Evolutionary conservation across 2,329 filamentous ascomycete genomes (phyloP).

Genomic region (Harringtonia lauricola): DNA sequence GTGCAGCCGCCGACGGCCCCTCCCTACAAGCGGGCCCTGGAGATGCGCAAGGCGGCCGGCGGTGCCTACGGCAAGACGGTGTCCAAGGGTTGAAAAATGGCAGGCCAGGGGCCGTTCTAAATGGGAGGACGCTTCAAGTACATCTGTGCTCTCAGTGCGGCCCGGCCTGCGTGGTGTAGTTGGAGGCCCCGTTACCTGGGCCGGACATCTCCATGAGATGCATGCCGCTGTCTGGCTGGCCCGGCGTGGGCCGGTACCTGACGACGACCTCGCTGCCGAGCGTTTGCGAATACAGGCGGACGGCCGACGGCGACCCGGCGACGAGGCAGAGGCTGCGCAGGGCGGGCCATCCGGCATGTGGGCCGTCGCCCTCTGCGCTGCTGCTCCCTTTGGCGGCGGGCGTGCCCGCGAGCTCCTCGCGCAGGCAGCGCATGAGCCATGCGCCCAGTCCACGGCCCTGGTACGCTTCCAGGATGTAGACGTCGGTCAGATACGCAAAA

Average conservation of each 20-base stretch:
- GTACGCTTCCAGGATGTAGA: conserved; percentile 50
- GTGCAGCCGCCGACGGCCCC: conserved; percentile 93
- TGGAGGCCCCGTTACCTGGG: conserved; percentile 12
- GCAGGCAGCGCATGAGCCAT: conserved; percentile 52
- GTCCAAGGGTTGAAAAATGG: not conserved
- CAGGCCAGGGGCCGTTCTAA: too few species aligned
- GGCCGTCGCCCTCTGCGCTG: not conserved
- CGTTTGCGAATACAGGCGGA: conserved; percentile 34
- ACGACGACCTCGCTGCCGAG: conserved; percentile 27
- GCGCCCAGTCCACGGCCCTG: conserved; percentile 51
- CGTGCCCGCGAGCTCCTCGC: conserved; percentile 33
- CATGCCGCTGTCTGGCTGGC: conserved; percentile 8
- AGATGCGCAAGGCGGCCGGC: conserved; percentile 65
- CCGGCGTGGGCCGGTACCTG: conserved; percentile 7
- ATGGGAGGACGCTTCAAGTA: not conserved
- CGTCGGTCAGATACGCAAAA: conserved; percentile 59
- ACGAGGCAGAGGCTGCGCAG: conserved; percentile 50
- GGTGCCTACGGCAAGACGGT: conserved; percentile 67
- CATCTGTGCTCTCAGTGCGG: too few species aligned
- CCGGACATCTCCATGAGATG: conserved; percentile 28
- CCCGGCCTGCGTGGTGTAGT: not conserved
- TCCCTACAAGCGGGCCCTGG: conserved; percentile 84
- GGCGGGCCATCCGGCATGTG: conserved; percentile 33
- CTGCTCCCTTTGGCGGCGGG: not conserved
- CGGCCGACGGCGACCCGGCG: conserved; percentile 24